These are phyloP conservation scores for Naganishia randhawae DNA, from an alignment of 768 basidiomycete genomes.

Conservation along the genomic window DNA sequence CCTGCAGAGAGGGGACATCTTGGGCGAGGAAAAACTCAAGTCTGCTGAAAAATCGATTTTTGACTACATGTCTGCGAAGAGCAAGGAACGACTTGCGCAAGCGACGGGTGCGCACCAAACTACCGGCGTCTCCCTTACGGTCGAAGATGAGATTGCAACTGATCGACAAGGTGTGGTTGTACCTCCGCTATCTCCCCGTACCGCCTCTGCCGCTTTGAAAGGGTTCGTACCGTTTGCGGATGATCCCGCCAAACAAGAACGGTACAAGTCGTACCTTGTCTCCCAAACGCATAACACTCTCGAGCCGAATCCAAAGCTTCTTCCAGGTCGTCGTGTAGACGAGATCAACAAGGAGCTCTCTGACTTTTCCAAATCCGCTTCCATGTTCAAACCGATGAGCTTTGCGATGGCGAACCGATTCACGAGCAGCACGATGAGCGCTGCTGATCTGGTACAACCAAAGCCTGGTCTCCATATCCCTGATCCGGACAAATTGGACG, in stretches of 20 bases:
- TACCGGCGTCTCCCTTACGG: constrained; percentile 27
- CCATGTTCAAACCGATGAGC: constrained; percentile 83
- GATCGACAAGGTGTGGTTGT: constrained; percentile 55
- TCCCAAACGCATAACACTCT: constrained; percentile 60
- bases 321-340: constrained; percentile 61
- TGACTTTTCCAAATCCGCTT: constrained; percentile 81
- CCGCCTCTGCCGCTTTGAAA: constrained; percentile 77
- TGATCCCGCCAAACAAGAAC: constrained; percentile 68
- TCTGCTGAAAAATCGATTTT: constrained; percentile 71
- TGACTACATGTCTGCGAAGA: constrained; percentile 88
- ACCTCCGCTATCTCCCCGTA: constrained; percentile 66
- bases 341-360: constrained; percentile 75
- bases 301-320: constrained; percentile 55
- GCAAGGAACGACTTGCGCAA: constrained; percentile 70
- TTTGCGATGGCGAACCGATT: constrained; percentile 95
- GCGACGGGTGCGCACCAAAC: constrained; percentile 33
- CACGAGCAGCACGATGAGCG: constrained; percentile 64
- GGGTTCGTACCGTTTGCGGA: constrained; percentile 85
- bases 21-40: constrained; percentile 76
- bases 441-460: constrained; percentile 47
- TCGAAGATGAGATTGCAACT: constrained; percentile 38
- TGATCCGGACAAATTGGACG: constrained; percentile 50
- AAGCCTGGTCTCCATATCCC: constrained; percentile 52
- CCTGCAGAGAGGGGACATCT: constrained; percentile 67
- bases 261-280: constrained; percentile 76